Base-by-base conservation (phyloP, 2,329 filamentous ascomycete genomes). In the Akanthomyces uredinophilus region DNA sequence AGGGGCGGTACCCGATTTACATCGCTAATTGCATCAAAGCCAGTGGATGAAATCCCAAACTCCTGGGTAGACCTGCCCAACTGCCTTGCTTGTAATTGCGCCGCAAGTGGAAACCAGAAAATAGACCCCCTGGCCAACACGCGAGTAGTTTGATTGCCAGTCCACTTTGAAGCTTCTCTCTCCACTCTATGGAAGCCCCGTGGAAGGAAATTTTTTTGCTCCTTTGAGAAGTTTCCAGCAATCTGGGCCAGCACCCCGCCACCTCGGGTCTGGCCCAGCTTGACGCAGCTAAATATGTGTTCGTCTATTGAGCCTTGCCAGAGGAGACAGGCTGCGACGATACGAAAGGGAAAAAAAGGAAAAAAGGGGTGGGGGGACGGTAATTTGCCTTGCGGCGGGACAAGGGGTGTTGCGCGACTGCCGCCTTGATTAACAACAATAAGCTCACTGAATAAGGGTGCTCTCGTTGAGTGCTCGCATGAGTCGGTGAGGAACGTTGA, bases 71-170 rank as follows among this genome's bases (percentile, higher is more conserved):
- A 46, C 24, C 18, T 35, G 39, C 37, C 39, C 13, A 46, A 18
- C 18, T 35, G 39, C 37, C 39, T 20, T 27, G 5, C 27, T 18
- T 44, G 39, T 56, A 47, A 46, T 47, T 32, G 27, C 54, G 14
- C 43, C 54, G n/a, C 55, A 58, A 49, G 44, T 49, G 55, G 32
- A 20, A 50, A 29, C 41, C 27, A 56, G n/a, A 49, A 32, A 24
- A n/a, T 35, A 39, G 18, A 32, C 22, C 55, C 43, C 44, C 29
- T 56, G 20, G 39, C 56, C 47, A 60, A 60, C 24, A 60, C 56
- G 37, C 46, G 24, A 60, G 37, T 14, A 60, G 56, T 60, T 60
- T 60, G 56, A 60, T 60, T 60, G 56, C 56, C 56, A 51, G 56
- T 51, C 56, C 56, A 60, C 56, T 52, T 47, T 47, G 44, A 58